Conservation (phyloP, 75 land plant genomes). For the Cunninghamia lanceolata region DNA sequence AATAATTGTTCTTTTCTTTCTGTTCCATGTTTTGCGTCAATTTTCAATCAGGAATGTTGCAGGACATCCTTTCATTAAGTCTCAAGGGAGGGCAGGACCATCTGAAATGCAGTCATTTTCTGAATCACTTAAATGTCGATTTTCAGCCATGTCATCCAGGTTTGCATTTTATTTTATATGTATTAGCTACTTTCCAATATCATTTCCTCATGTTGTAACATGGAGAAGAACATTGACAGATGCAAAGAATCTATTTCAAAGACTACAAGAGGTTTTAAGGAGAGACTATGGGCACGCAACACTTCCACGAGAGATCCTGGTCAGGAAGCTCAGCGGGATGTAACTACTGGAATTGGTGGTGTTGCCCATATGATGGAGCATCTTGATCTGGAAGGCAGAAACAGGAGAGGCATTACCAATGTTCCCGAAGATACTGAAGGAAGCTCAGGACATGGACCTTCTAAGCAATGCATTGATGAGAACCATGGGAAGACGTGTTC, state of each 20-base stretch:
- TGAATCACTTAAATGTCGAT: conserved; percentile 78
- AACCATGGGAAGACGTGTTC: conserved; percentile 6
- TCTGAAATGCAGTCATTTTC: conserved; percentile 86
- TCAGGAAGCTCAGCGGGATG: conserved; percentile 47
- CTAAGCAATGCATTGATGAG: conserved; percentile 7
- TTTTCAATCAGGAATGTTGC: conserved; percentile 26
- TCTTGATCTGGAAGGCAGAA: conserved; percentile 31
- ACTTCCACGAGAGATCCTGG: conserved; percentile 32
- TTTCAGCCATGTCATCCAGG: conserved; percentile 79
- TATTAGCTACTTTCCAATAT: background rate
- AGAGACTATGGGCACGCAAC: conserved; percentile 67
- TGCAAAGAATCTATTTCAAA: conserved; percentile 86
- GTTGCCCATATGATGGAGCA: conserved; percentile 48
- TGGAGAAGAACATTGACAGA: conserved; percentile 26
- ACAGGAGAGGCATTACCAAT: conserved; percentile 10
- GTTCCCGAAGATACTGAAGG: conserved; percentile 7
- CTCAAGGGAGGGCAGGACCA: conserved; percentile 60
- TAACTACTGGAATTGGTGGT: conserved; percentile 49
- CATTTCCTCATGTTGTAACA: conserved; percentile 1
- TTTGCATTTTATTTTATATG: conserved; percentile 25
- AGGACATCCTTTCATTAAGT: conserved; percentile 25
- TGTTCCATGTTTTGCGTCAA: conserved; percentile 1
- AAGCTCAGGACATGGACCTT: conserved; percentile 13
- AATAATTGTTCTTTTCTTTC: background rate
- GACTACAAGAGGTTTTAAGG: conserved; percentile 87